These are phyloP conservation scores for Castanospermum australe DNA, from an alignment of 306 rosid species.

Conservation along the genomic window DNA sequence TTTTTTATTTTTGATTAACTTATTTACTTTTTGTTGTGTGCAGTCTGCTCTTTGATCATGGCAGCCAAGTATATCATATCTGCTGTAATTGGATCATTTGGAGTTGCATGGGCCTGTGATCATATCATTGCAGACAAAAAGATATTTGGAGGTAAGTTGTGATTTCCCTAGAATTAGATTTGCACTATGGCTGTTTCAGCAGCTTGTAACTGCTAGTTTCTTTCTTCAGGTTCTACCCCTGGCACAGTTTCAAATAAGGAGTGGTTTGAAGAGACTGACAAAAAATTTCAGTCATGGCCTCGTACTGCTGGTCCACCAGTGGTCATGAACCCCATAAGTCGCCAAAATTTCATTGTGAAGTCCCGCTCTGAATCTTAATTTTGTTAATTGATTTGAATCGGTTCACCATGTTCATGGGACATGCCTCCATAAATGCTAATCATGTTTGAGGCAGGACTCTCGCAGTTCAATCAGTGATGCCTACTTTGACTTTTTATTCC, in stretches of 20 bases:
- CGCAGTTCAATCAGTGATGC: background rate
- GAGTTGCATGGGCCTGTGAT: slow-evolving; percentile 54
- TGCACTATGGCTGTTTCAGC: background rate
- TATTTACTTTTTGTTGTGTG: background rate
- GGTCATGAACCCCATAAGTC: slow-evolving; percentile 71
- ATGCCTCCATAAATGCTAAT: slow-evolving; percentile 4
- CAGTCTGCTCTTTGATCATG: slow-evolving; percentile 49
- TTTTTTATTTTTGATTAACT: background rate
- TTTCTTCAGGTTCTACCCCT: slow-evolving; percentile 68
- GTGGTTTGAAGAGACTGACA: slow-evolving; percentile 92
- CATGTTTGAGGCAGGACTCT: slow-evolving; percentile 29
- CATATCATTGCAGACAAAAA: slow-evolving; percentile 54
- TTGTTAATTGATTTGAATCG: slow-evolving; percentile 23
- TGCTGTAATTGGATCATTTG: slow-evolving; percentile 53
- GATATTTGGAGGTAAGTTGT: slow-evolving; percentile 69
- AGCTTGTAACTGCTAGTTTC: slow-evolving; percentile 12
- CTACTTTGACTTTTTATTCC: background rate
- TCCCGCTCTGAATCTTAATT: slow-evolving; percentile 45
- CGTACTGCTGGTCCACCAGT: slow-evolving; percentile 85
- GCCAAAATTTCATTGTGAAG: slow-evolving; percentile 76
- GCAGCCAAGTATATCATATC: slow-evolving; percentile 47
- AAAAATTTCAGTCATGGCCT: slow-evolving; percentile 91
- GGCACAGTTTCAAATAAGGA: slow-evolving; percentile 56
- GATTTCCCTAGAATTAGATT: background rate
- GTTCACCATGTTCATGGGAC: slow-evolving; percentile 10